phyloP scores from a whole-genome alignment of 441 rosid species.

The Cnidoscolus chayamansa region DNA sequence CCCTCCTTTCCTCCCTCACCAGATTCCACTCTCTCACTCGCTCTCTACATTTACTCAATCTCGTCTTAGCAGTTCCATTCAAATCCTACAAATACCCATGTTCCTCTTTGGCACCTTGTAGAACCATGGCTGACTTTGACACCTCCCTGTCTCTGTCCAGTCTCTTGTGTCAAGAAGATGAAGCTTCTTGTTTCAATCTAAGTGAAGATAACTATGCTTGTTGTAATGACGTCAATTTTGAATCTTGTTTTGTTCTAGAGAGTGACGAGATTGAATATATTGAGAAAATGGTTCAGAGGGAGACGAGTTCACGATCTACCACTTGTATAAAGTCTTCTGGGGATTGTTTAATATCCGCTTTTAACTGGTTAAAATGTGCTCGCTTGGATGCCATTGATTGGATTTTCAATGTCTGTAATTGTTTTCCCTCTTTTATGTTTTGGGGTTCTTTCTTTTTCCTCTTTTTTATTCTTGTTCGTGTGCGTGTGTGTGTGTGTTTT shows the following conservation, averaged over 20 bases:
- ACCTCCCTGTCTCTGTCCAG: not conserved
- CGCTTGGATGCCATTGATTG: slow-evolving; percentile 72
- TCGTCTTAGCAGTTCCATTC: slow-evolving; percentile 20
- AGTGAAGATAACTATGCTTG: slow-evolving; percentile 19
- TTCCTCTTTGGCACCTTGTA: slow-evolving; percentile 15
- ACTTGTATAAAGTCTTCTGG: slow-evolving; percentile 26
- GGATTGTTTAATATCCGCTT: slow-evolving; percentile 15
- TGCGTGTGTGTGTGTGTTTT: not conserved
- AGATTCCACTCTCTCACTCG: slow-evolving; percentile 11
- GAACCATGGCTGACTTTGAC: slow-evolving; percentile 36
- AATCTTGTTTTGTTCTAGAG: slow-evolving; percentile 27
- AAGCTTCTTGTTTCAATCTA: not conserved
- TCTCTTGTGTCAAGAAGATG: not conserved
- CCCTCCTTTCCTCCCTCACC: not conserved
- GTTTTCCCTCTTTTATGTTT: slow-evolving; percentile 2
- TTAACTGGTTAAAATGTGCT: slow-evolving; percentile 41
- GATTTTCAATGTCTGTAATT: slow-evolving; percentile 59
- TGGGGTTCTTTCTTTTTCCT: not conserved
- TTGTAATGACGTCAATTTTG: not conserved
- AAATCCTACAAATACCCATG: slow-evolving; percentile 29
- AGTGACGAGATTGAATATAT: slow-evolving; percentile 47
- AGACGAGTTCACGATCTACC: slow-evolving; percentile 22
- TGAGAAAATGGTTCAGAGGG: slow-evolving; percentile 43
- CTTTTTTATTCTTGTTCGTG: not conserved
- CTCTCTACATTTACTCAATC: slow-evolving; percentile 24